Evolutionary conservation across 2,329 filamentous ascomycete genomes (phyloP).

Genomic region (Neofusicoccum sp.): DNA sequence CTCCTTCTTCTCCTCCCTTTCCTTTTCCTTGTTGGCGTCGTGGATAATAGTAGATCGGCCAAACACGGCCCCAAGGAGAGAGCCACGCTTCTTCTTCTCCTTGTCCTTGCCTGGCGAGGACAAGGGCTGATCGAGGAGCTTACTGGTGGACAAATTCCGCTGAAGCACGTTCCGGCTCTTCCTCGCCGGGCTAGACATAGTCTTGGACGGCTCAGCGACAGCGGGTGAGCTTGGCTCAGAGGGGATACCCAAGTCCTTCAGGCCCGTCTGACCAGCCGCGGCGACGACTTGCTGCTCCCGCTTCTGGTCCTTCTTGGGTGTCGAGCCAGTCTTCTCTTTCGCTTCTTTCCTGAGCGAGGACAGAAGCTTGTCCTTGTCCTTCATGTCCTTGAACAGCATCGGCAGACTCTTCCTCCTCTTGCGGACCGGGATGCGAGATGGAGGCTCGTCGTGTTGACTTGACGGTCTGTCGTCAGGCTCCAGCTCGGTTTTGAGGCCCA

Average conservation of each 20-base stretch:
- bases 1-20: background rate
- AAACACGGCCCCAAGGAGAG: constrained; percentile 2
- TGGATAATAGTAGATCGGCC: background rate
- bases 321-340: background rate
- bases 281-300: background rate
- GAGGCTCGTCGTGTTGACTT: background rate
- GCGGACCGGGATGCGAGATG: background rate
- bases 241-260: background rate
- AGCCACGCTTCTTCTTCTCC: constrained; percentile 5
- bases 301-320: constrained; percentile 1
- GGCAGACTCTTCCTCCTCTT: background rate
- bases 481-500: too few relatives aligned
- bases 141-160: background rate
- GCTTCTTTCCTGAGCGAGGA: constrained; percentile 1
- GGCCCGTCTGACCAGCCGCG: too few relatives aligned
- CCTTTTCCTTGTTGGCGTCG: background rate
- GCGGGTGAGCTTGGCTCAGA: background rate
- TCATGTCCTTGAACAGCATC: background rate
- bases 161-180: constrained; percentile 5
- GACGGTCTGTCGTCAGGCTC: too few relatives aligned
- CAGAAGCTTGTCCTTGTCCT: too few relatives aligned
- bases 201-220: background rate
- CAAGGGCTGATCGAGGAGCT: background rate
- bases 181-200: background rate
- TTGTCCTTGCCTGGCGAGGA: background rate